phyloP scores from a whole-genome alignment of 306 rosid genomes.

The Medicago truncatula region DNA sequence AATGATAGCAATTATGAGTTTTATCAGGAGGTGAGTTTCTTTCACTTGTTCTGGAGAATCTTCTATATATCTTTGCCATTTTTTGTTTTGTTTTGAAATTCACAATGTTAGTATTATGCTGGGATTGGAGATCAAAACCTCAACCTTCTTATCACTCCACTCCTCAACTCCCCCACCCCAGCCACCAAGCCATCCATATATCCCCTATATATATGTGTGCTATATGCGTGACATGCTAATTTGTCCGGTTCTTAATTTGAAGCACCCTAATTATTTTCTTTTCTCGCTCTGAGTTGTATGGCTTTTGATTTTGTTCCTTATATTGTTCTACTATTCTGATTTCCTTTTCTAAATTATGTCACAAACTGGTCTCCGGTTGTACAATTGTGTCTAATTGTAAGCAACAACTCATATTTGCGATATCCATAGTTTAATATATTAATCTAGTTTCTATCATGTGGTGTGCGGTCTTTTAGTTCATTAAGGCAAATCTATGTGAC shows the following conservation, averaged over 20 bases:
- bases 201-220: background rate
- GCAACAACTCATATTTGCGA: background rate
- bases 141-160: background rate
- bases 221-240: background rate
- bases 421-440: background rate
- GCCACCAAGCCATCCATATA: background rate
- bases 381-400: background rate
- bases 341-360: background rate
- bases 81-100: too few species aligned
- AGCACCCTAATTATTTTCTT: constrained; percentile 6
- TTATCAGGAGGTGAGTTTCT: constrained; percentile 62
- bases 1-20: constrained; percentile 50
- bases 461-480: background rate
- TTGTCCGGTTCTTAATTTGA: constrained; percentile 18
- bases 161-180: background rate
- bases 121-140: too few species aligned
- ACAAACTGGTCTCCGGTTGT: background rate
- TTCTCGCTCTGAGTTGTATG: constrained; percentile 7
- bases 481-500: background rate
- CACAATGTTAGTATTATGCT: too few species aligned
- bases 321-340: background rate
- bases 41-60: constrained; percentile 12
- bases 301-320: constrained; percentile 15
- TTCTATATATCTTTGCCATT: background rate
- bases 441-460: background rate